Evolutionary conservation across 768 basidiomycete species (phyloP).

Genomic region (Polyporus arcularius): DNA sequence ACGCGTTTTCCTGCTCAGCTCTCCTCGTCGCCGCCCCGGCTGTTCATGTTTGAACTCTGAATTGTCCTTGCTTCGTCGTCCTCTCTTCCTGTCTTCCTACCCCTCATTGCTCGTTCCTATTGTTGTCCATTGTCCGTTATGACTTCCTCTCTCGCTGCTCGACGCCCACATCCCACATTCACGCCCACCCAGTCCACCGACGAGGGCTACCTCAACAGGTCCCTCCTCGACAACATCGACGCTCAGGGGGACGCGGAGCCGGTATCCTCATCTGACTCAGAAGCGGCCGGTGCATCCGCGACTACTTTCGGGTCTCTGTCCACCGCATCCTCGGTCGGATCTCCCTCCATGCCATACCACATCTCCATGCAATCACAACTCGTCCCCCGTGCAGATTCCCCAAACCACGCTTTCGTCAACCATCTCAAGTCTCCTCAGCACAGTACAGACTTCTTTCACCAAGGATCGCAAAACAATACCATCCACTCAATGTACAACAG

Average conservation of each 20-base stretch:
- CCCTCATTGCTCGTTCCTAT: constrained; percentile 23
- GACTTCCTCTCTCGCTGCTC: constrained; percentile 35
- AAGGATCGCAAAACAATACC: constrained; percentile 30
- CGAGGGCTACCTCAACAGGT: constrained; percentile 88
- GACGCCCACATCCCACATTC: constrained; percentile 29
- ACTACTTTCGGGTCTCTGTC: constrained; percentile 51
- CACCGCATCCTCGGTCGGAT: constrained; percentile 50
- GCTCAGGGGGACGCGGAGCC: constrained; percentile 83
- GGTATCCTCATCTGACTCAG: constrained; percentile 50
- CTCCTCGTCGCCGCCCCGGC: constrained; percentile 35
- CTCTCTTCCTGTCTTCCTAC: constrained; percentile 11
- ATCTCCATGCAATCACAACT: constrained; percentile 48
- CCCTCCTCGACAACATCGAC: constrained; percentile 80
- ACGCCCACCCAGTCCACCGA: constrained; percentile 39
- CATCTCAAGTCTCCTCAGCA: constrained; percentile 34
- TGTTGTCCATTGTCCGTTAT: constrained; percentile 31
- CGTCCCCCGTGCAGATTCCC: constrained; percentile 52
- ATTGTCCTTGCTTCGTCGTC: constrained; percentile 22
- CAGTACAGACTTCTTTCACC: constrained; percentile 34
- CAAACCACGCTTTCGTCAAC: constrained; percentile 41
- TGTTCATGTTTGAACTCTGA: constrained; percentile 44
- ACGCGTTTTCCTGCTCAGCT: constrained; percentile 37
- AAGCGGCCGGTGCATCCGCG: constrained; percentile 42
- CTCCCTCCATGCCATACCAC: constrained; percentile 59
- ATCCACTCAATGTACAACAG: constrained; percentile 45